phyloP scores from a whole-genome alignment of 2,329 filamentous ascomycete species.

The Diplodia scrobiculata region DNA sequence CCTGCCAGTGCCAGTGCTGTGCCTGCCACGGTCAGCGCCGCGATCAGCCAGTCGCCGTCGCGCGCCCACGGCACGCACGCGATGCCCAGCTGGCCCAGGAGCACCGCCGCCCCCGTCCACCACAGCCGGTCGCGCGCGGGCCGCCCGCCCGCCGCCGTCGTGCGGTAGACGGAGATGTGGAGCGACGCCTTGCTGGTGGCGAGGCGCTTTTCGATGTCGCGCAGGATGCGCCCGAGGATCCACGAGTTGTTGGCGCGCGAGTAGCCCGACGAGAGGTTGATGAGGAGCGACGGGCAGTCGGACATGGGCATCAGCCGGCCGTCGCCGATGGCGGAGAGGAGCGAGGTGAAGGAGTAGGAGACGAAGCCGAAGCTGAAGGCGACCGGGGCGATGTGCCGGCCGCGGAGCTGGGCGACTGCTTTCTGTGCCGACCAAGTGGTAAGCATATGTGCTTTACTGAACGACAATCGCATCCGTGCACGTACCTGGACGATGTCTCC shows the following conservation, averaged over 20 bases:
- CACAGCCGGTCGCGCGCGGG: neutral
- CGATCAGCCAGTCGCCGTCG: conserved; percentile 14
- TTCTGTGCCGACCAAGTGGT: neutral
- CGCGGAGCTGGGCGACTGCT: neutral
- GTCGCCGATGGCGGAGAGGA: conserved; percentile 26
- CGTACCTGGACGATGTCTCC: conserved; percentile 2
- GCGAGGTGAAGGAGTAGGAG: conserved; percentile 13
- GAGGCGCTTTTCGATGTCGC: conserved; percentile 15
- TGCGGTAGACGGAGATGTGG: conserved; percentile 4
- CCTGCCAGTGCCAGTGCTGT: conserved; percentile 7
- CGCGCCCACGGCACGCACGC: neutral
- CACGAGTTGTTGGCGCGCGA: conserved; percentile 11
- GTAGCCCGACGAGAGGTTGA: neutral
- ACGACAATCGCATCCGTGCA: neutral
- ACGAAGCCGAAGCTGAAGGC: conserved; percentile 25
- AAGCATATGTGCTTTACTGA: neutral
- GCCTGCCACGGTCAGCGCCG: neutral
- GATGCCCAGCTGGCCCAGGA: neutral
- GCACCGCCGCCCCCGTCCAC: neutral
- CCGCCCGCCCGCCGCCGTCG: neutral
- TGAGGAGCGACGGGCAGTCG: conserved; percentile 16
- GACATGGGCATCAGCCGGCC: conserved; percentile 17
- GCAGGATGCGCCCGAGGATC: conserved; percentile 22
- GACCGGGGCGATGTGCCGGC: neutral
- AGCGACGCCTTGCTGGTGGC: neutral